Evolutionary conservation across 164 flowering plant genomes (phyloP).

Genomic region (Hamamelis virginiana): DNA sequence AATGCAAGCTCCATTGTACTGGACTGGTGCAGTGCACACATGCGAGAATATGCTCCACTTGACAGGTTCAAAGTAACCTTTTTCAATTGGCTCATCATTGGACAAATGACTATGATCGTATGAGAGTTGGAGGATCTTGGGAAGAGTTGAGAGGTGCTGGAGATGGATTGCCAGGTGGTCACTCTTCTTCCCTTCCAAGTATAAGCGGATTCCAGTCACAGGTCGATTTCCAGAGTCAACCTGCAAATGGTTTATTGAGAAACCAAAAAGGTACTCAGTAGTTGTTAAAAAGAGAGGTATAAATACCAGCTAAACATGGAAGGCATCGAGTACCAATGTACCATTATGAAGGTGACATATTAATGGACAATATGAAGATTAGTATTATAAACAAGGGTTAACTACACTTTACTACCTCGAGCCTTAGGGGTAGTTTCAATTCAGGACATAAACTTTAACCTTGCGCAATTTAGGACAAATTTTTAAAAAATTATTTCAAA

Average conservation of each 20-base stretch:
- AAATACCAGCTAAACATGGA: background rate
- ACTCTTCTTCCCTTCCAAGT: slow-evolving; percentile 77
- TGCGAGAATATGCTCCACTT: slow-evolving; percentile 84
- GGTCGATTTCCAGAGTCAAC: slow-evolving; percentile 72
- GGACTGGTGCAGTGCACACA: slow-evolving; percentile 79
- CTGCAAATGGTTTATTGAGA: slow-evolving; percentile 33
- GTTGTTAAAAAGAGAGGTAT: background rate
- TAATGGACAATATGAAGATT: background rate
- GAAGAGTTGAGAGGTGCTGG: slow-evolving; percentile 77
- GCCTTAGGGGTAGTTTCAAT: too few relatives aligned
- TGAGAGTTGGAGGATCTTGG: slow-evolving; percentile 53
- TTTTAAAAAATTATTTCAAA: too few relatives aligned
- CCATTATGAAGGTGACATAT: background rate
- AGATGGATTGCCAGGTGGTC: slow-evolving; percentile 84
- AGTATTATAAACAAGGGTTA: background rate
- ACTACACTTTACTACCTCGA: too few relatives aligned
- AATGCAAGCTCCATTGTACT: slow-evolving; percentile 45
- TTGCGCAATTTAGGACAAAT: too few relatives aligned
- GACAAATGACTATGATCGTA: slow-evolving; percentile 45
- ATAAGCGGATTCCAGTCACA: slow-evolving; percentile 84
- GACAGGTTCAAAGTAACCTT: slow-evolving; percentile 68
- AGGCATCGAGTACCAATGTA: background rate
- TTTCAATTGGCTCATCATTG: slow-evolving; percentile 41
- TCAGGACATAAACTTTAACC: too few relatives aligned
- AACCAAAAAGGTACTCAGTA: slow-evolving; percentile 6